Evolutionary conservation across 495 filamentous ascomycete species (phyloP), one percentile per base, ranked within the genome.

Genomic region (Penicillium angulare): DNA sequence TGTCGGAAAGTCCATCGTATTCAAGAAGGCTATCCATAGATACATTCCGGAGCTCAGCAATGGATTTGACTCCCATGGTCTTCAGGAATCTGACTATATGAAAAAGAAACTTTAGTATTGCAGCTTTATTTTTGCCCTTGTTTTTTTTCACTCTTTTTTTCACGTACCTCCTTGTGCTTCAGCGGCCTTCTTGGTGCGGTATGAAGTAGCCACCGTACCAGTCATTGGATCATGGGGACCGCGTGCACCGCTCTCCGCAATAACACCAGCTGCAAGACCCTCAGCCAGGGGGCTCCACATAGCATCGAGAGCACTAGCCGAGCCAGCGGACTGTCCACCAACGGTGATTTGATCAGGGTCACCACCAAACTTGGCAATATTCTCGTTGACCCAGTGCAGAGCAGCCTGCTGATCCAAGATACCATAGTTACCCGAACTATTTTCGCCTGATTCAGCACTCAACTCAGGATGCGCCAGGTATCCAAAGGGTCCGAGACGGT

Each of bases 301-400:
- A 13, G 31, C 24, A 26, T 53, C 49, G 39, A 58, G 32, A 12
- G 55, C 75, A 24, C 67, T 72, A 22, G 77, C 77, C 29, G 66
- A 80, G 12, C 79, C 76, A 13, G 79, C 78, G 8, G 69, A 75
- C 26, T 72, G 67, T 16, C 74, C 76, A 59, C 73, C 69, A 6
- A 72, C 61, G 17, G 20, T 22, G 10, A 44, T 32, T 15, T 44
- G 41, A n/a, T 32, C 21, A 16, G 66, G 59, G 45, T 69, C 55
- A 33, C 66, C 66, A 18, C 66, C 66, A 60, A 69, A 69, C 9
- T 57, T 48, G 32, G 53, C 33, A 29, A 69, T 69, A 47, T 56
- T 69, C 16, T 53, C 29, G 27, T 67, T 57, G 41, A 69, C 57
- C 64, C 66, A 69, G 29, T 66, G 50, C 10, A 67, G 51, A 3